phyloP scores from a whole-genome alignment of 1,139 yeast species.

The Kodamaea sp. region DNA sequence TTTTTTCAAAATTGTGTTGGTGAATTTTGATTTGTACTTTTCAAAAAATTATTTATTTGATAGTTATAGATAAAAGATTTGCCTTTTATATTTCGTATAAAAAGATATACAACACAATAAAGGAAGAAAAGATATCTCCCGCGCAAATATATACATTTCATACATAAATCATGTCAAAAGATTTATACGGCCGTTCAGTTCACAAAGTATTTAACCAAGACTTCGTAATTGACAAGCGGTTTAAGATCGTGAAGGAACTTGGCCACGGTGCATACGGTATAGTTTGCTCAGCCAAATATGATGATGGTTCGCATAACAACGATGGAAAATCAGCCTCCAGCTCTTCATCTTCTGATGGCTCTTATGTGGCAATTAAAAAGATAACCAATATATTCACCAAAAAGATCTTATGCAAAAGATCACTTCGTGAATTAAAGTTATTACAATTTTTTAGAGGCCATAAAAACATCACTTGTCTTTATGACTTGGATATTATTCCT shows the following conservation, averaged over 20 bases:
- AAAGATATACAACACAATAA: too few species aligned
- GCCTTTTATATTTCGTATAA: too few species aligned
- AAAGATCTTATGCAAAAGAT: conserved; percentile 83
- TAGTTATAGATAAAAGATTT: too few species aligned
- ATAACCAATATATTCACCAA: conserved; percentile 89
- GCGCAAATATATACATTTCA: too few species aligned
- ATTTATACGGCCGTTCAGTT: conserved; percentile 33
- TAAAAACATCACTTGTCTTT: conserved; percentile 87
- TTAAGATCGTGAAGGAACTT: conserved; percentile 80
- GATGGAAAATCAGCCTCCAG: conserved; percentile 10
- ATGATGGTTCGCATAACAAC: conserved; percentile 47
- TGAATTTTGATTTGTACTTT: too few species aligned
- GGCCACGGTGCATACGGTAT: conserved; percentile 98
- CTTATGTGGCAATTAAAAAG: conserved; percentile 83
- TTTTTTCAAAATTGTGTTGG: too few species aligned
- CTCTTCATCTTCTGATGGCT: conserved; percentile 24
- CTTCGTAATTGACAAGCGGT: conserved; percentile 80
- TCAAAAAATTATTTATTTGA: too few species aligned
- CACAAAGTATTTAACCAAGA: conserved; percentile 80
- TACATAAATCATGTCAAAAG: conserved; percentile 3
- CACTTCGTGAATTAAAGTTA: conserved; percentile 81
- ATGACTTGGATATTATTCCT: conserved; percentile 88
- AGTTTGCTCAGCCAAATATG: conserved; percentile 90
- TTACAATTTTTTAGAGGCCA: conserved; percentile 90
- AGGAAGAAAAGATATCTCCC: too few species aligned